phyloP scores from a whole-genome alignment of 495 filamentous ascomycete species.

The Chaetomium tenue region DNA sequence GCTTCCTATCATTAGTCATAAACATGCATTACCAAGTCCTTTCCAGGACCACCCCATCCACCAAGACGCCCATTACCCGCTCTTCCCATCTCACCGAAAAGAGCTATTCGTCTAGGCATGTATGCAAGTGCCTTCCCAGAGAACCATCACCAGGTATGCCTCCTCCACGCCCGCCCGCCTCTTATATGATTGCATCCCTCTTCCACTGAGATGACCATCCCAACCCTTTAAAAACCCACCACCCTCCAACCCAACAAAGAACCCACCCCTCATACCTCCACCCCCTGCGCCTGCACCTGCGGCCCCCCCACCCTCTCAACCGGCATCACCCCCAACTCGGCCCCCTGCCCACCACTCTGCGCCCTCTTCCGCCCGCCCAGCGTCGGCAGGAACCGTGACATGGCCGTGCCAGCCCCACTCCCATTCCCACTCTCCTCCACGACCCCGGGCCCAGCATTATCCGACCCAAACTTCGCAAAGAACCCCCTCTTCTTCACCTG shows the following conservation, averaged over 20 bases:
- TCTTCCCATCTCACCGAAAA: background rate
- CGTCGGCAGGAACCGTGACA: slow-evolving; percentile 63
- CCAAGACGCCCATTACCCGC: background rate
- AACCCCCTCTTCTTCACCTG: slow-evolving; percentile 72
- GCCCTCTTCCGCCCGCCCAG: slow-evolving; percentile 60
- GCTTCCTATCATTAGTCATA: slow-evolving; percentile 10
- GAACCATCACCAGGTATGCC: background rate
- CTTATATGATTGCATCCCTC: too few species aligned
- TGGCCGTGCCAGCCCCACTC: slow-evolving; percentile 38
- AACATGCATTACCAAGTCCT: background rate
- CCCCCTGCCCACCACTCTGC: slow-evolving; percentile 69
- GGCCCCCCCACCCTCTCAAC: slow-evolving; percentile 6
- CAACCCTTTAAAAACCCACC: too few species aligned
- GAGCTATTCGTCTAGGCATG: background rate
- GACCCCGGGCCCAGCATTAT: slow-evolving; percentile 42
- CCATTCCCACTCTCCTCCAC: background rate
- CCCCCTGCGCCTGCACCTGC: slow-evolving; percentile 37
- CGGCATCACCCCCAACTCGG: slow-evolving; percentile 61
- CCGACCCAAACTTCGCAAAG: slow-evolving; percentile 76
- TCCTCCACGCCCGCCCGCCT: too few species aligned
- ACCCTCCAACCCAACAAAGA: too few species aligned
- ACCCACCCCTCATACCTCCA: slow-evolving; percentile 30
- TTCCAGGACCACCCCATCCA: background rate
- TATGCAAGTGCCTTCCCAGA: background rate
- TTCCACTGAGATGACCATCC: too few species aligned